A percentile compares a stretch with the other conserved stretches of the same genome.
phyloP scores from a whole-genome alignment of 805 yeast species.

The Saccharomycopsis oosterbeekiorum region DNA sequence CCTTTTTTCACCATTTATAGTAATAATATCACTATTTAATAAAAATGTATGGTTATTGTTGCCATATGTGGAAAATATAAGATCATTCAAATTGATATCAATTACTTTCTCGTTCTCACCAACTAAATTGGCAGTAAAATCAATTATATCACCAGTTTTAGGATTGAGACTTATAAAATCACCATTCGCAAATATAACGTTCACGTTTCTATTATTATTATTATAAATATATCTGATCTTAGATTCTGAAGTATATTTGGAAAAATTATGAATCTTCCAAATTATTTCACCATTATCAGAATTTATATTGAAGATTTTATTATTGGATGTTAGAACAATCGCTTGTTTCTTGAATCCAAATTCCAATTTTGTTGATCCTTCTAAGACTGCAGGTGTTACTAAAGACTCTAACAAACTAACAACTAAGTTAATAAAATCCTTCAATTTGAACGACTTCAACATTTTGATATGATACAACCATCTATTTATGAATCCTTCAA shows the following conservation, averaged over 20 bases:
- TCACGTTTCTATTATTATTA: slow-evolving; percentile 21
- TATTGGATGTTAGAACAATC: slow-evolving; percentile 32
- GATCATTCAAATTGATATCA: slow-evolving; percentile 3
- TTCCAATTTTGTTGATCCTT: slow-evolving; percentile 20
- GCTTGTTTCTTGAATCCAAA: slow-evolving; percentile 41
- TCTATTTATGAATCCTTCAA: slow-evolving; percentile 25
- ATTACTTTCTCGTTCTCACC: slow-evolving; percentile 1
- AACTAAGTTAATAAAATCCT: slow-evolving; percentile 9
- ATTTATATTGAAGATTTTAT: slow-evolving; percentile 36
- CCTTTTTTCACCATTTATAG: not conserved
- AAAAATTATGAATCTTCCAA: slow-evolving; percentile 29
- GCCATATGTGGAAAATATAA: not conserved
- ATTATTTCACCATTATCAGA: slow-evolving; percentile 29
- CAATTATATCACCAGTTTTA: slow-evolving; percentile 2
- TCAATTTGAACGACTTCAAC: slow-evolving; percentile 14
- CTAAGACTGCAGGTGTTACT: slow-evolving; percentile 15
- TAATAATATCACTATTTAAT: not conserved
- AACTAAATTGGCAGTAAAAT: not conserved
- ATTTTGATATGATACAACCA: slow-evolving; percentile 21
- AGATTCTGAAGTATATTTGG: slow-evolving; percentile 1
- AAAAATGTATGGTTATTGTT: not conserved
- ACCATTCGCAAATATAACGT: slow-evolving; percentile 24
- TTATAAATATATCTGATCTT: slow-evolving; percentile 1
- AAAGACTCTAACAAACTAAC: not conserved
- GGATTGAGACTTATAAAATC: slow-evolving; percentile 19